Evolutionary conservation across 75 land plant genomes (phyloP), one percentile per base, ranked within the genome.

Genomic region (Ceratopteris richardii): DNA sequence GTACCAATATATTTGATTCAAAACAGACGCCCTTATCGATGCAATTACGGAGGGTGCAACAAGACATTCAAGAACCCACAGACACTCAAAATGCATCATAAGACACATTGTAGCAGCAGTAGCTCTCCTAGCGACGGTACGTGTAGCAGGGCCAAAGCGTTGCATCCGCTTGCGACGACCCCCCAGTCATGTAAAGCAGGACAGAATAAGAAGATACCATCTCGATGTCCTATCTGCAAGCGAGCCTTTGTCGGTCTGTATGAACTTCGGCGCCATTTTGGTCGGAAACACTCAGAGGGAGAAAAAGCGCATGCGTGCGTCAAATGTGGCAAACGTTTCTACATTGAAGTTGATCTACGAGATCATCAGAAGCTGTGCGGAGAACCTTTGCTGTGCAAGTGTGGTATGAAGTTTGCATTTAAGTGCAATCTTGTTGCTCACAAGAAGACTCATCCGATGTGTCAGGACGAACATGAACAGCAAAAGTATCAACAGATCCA

Each of bases 21-120:
- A 1, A 66, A 66, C 51, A 40, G 62, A 28, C 2, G 68, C 23
- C 68, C 68, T 22, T 66, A 50, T 24, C 43, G 36, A 37, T 66
- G 68, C 30, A 16, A 17, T 18, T 44, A 65, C 14, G 1, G 23
- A 2, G 61, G 68, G 24, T 66, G 68, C 52, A 42, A 44, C 51
- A 66, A 66, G 40, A 66, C 68, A 13, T 66, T 66, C 63, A 66
- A 66, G 68, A 66, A 66, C 25, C 68, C 68, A n/a, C 68, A 66
- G 62, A 66, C 68, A 1, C 60, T 66, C 17, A 57, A 47, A 26
- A 66, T 66, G 68, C 68, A 66, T 37, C 62, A 20, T 16, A 66
- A 66, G 52, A 66, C 63, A 16, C 68, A 66, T 42, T 44, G 61
- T 21, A 37, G 61, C 41, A 37, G 61, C 61, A 27, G 58, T 56